Base-by-base conservation (phyloP, 2,329 filamentous ascomycete species). In the Cladosporium halotolerans region DNA sequence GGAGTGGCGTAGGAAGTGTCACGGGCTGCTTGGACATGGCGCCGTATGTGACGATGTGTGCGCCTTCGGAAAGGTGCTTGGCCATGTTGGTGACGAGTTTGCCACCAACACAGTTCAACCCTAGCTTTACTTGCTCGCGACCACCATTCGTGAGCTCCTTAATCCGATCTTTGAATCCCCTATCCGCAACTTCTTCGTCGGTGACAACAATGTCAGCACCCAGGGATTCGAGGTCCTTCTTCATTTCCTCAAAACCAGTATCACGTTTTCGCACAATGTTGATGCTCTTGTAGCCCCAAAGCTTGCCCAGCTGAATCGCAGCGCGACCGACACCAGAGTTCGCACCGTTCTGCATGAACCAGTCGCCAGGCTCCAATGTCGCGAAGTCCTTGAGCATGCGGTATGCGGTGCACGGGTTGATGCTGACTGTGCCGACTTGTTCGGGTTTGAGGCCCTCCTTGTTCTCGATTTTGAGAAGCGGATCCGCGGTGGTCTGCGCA, bases 261-360 rank as follows among this genome's bases (percentile, higher is more conserved):
- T 82, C 77, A 16, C 93, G 78, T 58, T 87, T 84, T 10, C 93
- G 82, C 39, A 99, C 78, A 19, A 99, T 79, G 68, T 96, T 97
- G 70, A 99, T 87, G 66, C 86, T 95, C 65, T 89, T 85, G 64
- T 93, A 80, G 0, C 92, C 92, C 92, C 91, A 97, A 50, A 89
- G 78, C 62, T 75, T 79, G 1, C 82, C 92, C 1, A 99, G 76
- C 73, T 99, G 93, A 59, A 97, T 93, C 9, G 89, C 92, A 2
- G 91, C 88, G 38, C 93, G 78, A 1, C 93, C 93, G 13, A 99
- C 93, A 9, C 90, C 93, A 40, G 84, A 89, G 72, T 99, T 99
- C 38, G 92, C 93, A 7, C 92, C 93, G 68, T 99, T 99, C 72
- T 99, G 93, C 44, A 99, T 84, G 67, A 96, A 89, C 91, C 92